A percentile compares a stretch with the other conserved stretches of the same genome.
phyloP scores from a whole-genome alignment of 805 yeast genomes.

The Candida insectorum region DNA sequence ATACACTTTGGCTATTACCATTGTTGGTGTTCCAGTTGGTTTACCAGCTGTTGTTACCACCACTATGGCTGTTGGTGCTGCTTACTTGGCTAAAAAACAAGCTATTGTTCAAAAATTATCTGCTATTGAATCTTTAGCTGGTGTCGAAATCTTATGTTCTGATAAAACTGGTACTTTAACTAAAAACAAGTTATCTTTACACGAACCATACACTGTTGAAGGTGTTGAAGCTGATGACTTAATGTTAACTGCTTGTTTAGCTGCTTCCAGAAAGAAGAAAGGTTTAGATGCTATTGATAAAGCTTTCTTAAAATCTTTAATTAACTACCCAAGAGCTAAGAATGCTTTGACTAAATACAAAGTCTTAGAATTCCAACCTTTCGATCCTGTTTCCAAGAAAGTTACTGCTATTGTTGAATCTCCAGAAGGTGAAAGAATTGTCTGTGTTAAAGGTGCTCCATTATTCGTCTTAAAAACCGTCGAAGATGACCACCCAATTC shows the following conservation, averaged over 20 bases:
- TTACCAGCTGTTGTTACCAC: conserved; percentile 98
- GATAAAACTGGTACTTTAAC: conserved; percentile 98
- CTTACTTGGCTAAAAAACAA: conserved; percentile 94
- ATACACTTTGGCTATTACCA: conserved; percentile 92
- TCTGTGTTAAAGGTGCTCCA: conserved; percentile 98
- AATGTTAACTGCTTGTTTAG: conserved; percentile 96
- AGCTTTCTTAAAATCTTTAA: conserved; percentile 92
- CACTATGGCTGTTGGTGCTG: conserved; percentile 99
- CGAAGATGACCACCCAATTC: conserved; percentile 94
- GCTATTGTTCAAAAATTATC: conserved; percentile 96
- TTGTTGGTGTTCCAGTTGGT: conserved; percentile 98
- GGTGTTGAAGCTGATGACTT: conserved; percentile 95
- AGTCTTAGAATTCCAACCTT: conserved; percentile 93
- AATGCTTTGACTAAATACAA: conserved; percentile 89
- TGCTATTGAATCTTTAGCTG: conserved; percentile 95
- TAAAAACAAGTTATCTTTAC: conserved; percentile 92
- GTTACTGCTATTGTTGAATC: conserved; percentile 94
- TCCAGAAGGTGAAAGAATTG: conserved; percentile 91
- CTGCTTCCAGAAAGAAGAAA: conserved; percentile 97
- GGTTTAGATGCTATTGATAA: conserved; percentile 97
- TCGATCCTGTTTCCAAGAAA: conserved; percentile 96
- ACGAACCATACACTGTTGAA: conserved; percentile 96
- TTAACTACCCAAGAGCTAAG: conserved; percentile 87
- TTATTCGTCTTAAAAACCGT: conserved; percentile 94
- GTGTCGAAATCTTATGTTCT: conserved; percentile 96